A percentile compares a stretch with the other conserved stretches of the same genome.
These are phyloP conservation scores for Antrodiella citrinella DNA, from an alignment of 768 basidiomycete genomes.

Conservation along the genomic window DNA sequence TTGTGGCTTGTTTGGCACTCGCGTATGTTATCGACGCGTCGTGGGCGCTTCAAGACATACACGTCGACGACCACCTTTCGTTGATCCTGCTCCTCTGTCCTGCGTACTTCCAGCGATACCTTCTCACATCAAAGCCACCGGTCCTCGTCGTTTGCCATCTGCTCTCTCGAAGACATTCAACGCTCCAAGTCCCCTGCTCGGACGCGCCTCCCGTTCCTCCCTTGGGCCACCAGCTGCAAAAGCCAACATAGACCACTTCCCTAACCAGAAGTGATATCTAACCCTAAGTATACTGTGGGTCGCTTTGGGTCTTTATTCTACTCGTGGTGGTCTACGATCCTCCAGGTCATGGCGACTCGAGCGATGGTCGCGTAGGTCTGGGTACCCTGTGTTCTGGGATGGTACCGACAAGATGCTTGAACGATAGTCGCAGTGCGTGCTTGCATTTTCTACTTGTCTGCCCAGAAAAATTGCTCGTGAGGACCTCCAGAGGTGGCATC, in stretches of 20 bases:
- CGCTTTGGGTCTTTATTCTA: not conserved
- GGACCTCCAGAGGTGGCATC: not conserved
- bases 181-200: not conserved
- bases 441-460: not conserved
- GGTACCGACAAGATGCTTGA: not conserved
- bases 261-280: too few relatives aligned
- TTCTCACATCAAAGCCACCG: not conserved
- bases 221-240: not conserved
- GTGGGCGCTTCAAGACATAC: not conserved
- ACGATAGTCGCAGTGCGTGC: not conserved
- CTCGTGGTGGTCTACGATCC: not conserved
- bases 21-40: too few relatives aligned
- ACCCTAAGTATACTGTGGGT: not conserved
- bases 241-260: not conserved
- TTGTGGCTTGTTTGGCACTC: too few relatives aligned
- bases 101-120: not conserved
- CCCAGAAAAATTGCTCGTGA: not conserved
- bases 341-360: not conserved
- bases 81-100: not conserved
- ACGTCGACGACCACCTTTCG: not conserved
- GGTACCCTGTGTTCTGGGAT: not conserved
- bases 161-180: not conserved
- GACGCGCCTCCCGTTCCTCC: not conserved
- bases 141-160: not conserved
- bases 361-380: not conserved